Evolutionary conservation across 768 basidiomycete species (phyloP), one percentile per base, ranked within the genome.

Genomic region (Cystobasidium onofrii): DNA sequence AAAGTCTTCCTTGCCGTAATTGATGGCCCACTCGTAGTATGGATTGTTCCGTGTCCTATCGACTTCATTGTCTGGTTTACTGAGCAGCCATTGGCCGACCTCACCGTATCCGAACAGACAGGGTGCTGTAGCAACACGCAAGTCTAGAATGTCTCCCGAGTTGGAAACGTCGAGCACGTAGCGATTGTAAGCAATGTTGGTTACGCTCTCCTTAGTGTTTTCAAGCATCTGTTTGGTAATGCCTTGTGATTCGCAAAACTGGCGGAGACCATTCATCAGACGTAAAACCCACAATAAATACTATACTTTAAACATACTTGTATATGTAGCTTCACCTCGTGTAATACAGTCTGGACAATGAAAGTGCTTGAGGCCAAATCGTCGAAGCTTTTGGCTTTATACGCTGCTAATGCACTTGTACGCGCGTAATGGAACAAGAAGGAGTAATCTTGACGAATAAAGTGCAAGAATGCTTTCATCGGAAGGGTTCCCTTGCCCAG

Each of bases 91-190:
- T 46, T 91, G 81, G 0, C 92, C 93, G 0, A 93, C 91, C 80
- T 95, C 90, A 13, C 93, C 93, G 79, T 96, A 97, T 1, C 93
- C 94, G 0, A 95, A 82, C 10, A 95, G 83, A 79, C 94, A 97
- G 9, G 90, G 88, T 12, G 89, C 87, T 0, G 93, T 84, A 0
- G 90, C 89, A 82, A 96, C 87, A n/a, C 89, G 79, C 4, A 94
- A 82, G 74, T 86, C 88, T 41, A 86, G 85, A 2, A 85, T 80
- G 78, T 93, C 91, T 0, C 91, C 90, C 86, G 89, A 83, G 84
- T 87, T 76, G 0, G 91, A 91, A 0, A 87, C 83, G 80, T 95
- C 90, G 27, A 96, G 82, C 33, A 96, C 84, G 81, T 88, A 97
- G 9, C 88, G 88, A 0, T 91, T 90, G 78, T 97, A 97, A 0